Base-by-base conservation (phyloP, 345 rosid genomes). In the Populus euphratica region DNA sequence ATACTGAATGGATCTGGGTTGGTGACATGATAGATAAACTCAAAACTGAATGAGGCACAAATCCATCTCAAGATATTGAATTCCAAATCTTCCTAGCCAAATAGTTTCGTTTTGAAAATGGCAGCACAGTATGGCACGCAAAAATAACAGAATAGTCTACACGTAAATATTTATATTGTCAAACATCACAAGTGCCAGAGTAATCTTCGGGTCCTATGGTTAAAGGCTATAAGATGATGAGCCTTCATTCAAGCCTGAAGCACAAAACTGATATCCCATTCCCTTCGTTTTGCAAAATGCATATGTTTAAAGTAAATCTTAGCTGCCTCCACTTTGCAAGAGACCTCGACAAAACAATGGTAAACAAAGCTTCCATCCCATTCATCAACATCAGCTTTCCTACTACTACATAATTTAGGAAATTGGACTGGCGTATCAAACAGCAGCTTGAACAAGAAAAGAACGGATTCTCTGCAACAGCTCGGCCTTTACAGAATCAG, bases 401-500 rank as follows among this genome's bases (percentile, higher is more conserved):
- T 9, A 69, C 50, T 10, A 35, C 75, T 77, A 69, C 63, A 61
- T 49, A 31, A 43, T 70, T n/a, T 69, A 0, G 27, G 62, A 76
- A 77, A 66, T 36, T 27, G 27, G 14, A 70, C 56, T 43, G 73
- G 72, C 3, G n/a, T 38, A 70, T 85, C 78, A 89, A 72, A 81
- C 85, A 74, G 87, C 80, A 33, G 86, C 71, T 12, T 88, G 87
- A 33, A 79, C 70, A 29, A 90, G 86, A 81, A 91, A 88, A 76
- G 88, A 76, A 73, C 85, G 82, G 63, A 94, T 90, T 76, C 88
- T 84, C 79, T 89, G 87, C 88, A 93, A 71, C 13, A 91, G 89
- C 86, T 94, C 90, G 2, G 89, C 90, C 86, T 92, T 91, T 31
- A 92, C 86, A 5, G 88, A 80, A 81, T 91, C 92, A 14, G 97